Base-by-base conservation (phyloP, 805 yeast genomes). In the Candida sonorensis region DNA sequence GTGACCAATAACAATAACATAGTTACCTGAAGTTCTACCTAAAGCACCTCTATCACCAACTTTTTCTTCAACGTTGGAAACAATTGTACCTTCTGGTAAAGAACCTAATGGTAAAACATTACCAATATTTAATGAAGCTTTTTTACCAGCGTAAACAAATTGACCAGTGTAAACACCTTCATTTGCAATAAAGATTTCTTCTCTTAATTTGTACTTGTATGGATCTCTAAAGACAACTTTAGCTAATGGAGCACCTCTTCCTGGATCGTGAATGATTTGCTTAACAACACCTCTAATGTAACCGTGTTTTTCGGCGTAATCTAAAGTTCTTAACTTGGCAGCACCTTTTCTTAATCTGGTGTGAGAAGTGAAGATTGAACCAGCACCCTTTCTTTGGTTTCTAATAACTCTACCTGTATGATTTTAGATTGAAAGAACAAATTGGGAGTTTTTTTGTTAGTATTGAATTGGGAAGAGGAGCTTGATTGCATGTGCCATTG, bases 341-440 rank as follows among this genome's bases (percentile, higher is more conserved):
- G 98, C 97, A 71, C 98, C 98, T 77, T 92, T 85, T 84, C 98
- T 87, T 72, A 92, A 85, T 76, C 97, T 90, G 80, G 97, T 90
- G 92, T 90, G 95, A 64, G 98, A 81, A 68, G 94, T 82, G 87
- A 92, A 92, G 81, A 92, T 87, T 64, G 97, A 90, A 68, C 98
- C 97, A 72, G 96, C 95, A 83, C 97, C 97, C 79, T 92, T 92
- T 87, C 99, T 88, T 82, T 92, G 99, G 82, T 92, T 92, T 78
- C 98, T 94, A 79, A 92, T 92, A 75, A 92, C 99, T 82, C 97
- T 86, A 84, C 95, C 95, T 78, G 32, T 46, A 35, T 18, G 8
- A 18, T 26, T 23, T 21, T 25, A 23, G 9, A 23, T 18, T 18
- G 26, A 23, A 23, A 23, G 7, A 11, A n/a, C 11, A 15, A 25